Conservation (phyloP, 2,329 filamentous ascomycete genomes). For the Fusarium domesticum region DNA sequence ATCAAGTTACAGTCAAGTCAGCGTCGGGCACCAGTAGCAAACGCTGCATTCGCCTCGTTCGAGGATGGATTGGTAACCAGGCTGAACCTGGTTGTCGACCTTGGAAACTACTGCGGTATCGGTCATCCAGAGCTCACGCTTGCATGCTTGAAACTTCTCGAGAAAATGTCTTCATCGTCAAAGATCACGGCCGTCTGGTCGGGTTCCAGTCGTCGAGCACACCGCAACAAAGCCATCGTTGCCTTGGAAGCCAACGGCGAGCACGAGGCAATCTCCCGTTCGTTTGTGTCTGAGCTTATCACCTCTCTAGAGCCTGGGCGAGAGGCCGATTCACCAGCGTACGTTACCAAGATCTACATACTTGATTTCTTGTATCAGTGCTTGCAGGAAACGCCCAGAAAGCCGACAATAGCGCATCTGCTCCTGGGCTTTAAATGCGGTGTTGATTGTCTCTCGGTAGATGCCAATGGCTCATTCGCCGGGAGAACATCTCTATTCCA, state of each 20-base stretch:
- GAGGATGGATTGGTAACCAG: constrained; percentile 88
- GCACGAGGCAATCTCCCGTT: constrained; percentile 72
- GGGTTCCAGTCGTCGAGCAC: constrained; percentile 57
- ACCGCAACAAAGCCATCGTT: constrained; percentile 81
- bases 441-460: constrained; percentile 65
- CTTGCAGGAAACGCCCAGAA: constrained; percentile 68
- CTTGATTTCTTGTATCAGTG: constrained; percentile 83
- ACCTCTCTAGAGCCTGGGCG: constrained; percentile 69
- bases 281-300: constrained; percentile 67
- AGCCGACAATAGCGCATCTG: constrained; percentile 85
- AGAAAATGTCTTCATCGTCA: constrained; percentile 80
- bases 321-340: constrained; percentile 67
- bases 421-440: constrained; percentile 83
- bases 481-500: constrained; percentile 78
- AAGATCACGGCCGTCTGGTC: constrained; percentile 71
- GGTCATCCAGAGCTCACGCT: constrained; percentile 78
- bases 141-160: constrained; percentile 75
- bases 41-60: constrained; percentile 76
- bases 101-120: constrained; percentile 83
- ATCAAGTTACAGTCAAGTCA: constrained; percentile 64
- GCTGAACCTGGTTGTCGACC: constrained; percentile 71
- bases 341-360: constrained; percentile 78
- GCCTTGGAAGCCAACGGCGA: constrained; percentile 81
- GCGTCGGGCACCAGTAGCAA: constrained; percentile 59
- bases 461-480: constrained; percentile 67